Base-by-base conservation (phyloP, 768 basidiomycete species). In the Collybia sordida region DNA sequence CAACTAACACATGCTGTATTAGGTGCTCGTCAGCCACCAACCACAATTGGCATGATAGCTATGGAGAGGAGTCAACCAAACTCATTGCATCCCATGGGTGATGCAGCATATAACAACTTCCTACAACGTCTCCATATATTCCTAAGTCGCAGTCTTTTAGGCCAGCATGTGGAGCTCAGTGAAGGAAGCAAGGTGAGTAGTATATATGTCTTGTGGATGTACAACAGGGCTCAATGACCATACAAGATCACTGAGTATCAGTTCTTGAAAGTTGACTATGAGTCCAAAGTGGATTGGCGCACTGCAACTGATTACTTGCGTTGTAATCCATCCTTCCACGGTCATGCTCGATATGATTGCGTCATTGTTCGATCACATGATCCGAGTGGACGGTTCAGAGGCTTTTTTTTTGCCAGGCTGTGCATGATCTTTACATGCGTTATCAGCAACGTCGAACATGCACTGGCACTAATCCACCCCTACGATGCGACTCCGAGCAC, bases 251-350 rank as follows among this genome's bases (percentile, higher is more conserved):
- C 28, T 4, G 60, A 62, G 23, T 52, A 62, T 23, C 23, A 28
- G 7, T 65, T 54, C 31, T 45, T 70, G 38, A 63, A 56, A 39
- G 45, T 65, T 14, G 51, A 58, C 34, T 70, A 64, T 50, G 55
- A 55, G 18, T 68, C 62, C 0, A 47, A 31, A 1, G 51, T 65
- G 4, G 54, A 64, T 50, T 72, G 69, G 68, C 22, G 44, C 6
- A 24, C 51, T 22, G 42, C 35, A 2, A 58, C 55, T 1, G 63
- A 73, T 42, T 56, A 64, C 24, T 56, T 72, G 1, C 50, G 52
- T 1, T 65, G 58, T 50, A 70, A 59, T 43, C 66, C 68, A 4
- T 36, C 27, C 0, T 72, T 72, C 50, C 56, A 60, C 25, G 36
- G 51, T 1, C 23, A 31, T 2, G 59, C 56, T 14, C 55, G 57